phyloP scores from a whole-genome alignment of 2,329 filamentous ascomycete genomes.

The Xylaria sp. region DNA sequence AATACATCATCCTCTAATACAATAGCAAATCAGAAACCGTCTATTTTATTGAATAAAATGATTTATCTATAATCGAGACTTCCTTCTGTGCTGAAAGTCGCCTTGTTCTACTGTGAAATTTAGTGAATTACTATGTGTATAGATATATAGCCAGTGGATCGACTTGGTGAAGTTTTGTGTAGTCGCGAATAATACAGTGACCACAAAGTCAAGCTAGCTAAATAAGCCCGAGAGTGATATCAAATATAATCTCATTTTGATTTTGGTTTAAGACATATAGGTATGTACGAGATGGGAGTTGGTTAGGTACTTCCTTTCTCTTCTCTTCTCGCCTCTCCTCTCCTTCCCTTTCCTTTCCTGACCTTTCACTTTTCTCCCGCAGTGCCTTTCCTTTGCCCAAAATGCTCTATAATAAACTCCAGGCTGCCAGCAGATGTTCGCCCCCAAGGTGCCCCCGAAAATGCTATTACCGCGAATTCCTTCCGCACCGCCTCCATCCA shows the following conservation, averaged over 20 bases:
- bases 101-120: background rate
- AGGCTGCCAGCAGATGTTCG: background rate
- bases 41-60: background rate
- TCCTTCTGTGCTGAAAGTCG: background rate
- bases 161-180: too few relatives aligned
- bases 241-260: background rate
- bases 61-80: too few relatives aligned
- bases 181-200: too few relatives aligned
- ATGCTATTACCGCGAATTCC: background rate
- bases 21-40: background rate
- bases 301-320: background rate
- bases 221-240: too few relatives aligned
- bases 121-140: background rate
- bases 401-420: slow-evolving; percentile 19
- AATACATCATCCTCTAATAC: background rate
- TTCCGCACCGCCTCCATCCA: background rate
- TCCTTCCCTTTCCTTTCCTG: background rate
- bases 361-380: background rate
- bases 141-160: too few relatives aligned
- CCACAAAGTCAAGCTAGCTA: too few relatives aligned
- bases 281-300: slow-evolving; percentile 24
- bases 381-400: background rate
- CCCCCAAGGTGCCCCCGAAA: slow-evolving; percentile 3
- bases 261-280: background rate
- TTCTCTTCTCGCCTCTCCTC: background rate